phyloP scores from a whole-genome alignment of 495 filamentous ascomycete genomes.

The Tetracladium setigerum region DNA sequence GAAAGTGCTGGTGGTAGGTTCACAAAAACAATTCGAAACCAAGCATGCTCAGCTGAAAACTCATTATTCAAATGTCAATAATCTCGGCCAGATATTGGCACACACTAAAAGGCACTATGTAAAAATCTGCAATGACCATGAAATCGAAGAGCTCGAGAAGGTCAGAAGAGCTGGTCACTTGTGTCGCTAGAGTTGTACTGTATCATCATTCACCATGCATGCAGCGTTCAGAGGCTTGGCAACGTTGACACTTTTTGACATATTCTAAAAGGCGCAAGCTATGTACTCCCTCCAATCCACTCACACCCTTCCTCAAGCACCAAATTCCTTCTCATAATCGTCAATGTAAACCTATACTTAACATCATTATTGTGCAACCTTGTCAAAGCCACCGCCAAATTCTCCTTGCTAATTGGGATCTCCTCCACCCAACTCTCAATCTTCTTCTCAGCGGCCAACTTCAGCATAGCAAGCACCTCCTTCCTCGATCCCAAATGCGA shows the following conservation, averaged over 20 bases:
- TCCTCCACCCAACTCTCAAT: conserved; percentile 78
- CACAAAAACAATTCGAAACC: too few relatives aligned
- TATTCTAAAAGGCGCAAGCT: background rate
- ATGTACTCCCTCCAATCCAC: background rate
- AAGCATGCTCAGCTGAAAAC: too few relatives aligned
- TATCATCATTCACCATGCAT: background rate
- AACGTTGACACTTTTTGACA: background rate
- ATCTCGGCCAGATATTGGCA: too few relatives aligned
- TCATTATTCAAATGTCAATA: too few relatives aligned
- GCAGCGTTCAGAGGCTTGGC: background rate
- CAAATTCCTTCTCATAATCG: conserved; percentile 33
- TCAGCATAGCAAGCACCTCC: conserved; percentile 78
- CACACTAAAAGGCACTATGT: too few relatives aligned
- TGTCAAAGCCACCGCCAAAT: conserved; percentile 57
- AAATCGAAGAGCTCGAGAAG: too few relatives aligned
- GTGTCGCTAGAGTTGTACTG: background rate
- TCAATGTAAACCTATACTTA: conserved; percentile 43
- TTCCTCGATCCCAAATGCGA: conserved; percentile 74
- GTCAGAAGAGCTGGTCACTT: too few relatives aligned
- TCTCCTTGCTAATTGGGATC: conserved; percentile 61
- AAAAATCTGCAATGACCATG: too few relatives aligned
- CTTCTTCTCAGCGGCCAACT: conserved; percentile 73
- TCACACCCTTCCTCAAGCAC: conserved; percentile 1
- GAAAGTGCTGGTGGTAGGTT: too few relatives aligned
- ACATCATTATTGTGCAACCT: conserved; percentile 67